These are phyloP conservation scores for Styphnolobium japonicum DNA, from an alignment of 306 rosid genomes.

Conservation along the genomic window DNA sequence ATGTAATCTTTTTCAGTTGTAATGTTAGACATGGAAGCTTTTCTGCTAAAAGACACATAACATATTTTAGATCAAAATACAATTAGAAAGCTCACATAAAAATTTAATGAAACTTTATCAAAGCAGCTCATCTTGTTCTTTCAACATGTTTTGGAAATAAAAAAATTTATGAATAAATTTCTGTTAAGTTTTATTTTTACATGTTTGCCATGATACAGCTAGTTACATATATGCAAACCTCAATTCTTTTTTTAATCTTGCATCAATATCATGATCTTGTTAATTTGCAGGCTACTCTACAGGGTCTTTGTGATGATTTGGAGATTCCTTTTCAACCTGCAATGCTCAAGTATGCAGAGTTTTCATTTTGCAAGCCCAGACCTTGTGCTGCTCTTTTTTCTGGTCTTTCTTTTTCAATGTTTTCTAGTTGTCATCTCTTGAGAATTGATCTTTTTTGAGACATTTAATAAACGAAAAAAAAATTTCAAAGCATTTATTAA, in stretches of 20 bases:
- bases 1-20: not conserved
- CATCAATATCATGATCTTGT: not conserved
- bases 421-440: not conserved
- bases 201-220: not conserved
- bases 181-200: not conserved
- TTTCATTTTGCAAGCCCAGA: not conserved
- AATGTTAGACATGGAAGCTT: not conserved
- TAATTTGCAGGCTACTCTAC: constrained; percentile 55
- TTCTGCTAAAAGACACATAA: not conserved
- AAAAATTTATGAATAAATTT: not conserved
- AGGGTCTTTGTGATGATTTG: constrained; percentile 70
- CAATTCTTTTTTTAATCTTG: not conserved
- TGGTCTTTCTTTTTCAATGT: not conserved
- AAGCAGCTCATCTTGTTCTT: not conserved
- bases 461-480: not conserved
- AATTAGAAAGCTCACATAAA: not conserved
- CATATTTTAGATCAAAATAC: not conserved
- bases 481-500: not conserved
- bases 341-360: constrained; percentile 69
- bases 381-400: constrained; percentile 1
- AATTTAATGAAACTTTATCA: not conserved
- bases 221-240: not conserved
- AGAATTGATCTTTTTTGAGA: not conserved
- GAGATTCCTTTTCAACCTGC: constrained; percentile 69
- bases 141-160: not conserved